Evolutionary conservation across 2,329 filamentous ascomycete species (phyloP).

Genomic region (Pseudogymnoascus sp.): DNA sequence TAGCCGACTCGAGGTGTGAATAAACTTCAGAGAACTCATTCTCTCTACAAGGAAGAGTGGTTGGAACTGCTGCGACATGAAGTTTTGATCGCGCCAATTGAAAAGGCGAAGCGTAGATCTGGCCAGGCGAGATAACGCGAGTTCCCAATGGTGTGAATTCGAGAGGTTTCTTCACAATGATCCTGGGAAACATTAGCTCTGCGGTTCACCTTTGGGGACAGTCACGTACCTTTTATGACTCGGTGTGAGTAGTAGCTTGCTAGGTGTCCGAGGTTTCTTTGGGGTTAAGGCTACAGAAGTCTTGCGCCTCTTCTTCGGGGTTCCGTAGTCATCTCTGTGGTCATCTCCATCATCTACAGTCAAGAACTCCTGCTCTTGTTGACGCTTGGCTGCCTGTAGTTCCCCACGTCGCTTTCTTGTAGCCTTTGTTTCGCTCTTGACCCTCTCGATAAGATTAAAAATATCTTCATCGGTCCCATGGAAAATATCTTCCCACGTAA

Average conservation of each 20-base stretch:
- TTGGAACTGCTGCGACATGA: constrained; percentile 88
- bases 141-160: constrained; percentile 96
- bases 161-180: constrained; percentile 76
- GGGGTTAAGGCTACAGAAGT: constrained; percentile 33
- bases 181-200: constrained; percentile 30
- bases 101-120: constrained; percentile 77
- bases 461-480: constrained; percentile 28
- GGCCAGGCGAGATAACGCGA: constrained; percentile 67
- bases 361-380: constrained; percentile 31
- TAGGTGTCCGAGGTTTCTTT: constrained; percentile 33
- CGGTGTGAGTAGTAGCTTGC: constrained; percentile 46
- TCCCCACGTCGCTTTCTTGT: constrained; percentile 40
- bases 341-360: constrained; percentile 28
- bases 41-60: constrained; percentile 83
- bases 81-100: constrained; percentile 81
- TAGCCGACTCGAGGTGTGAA: constrained; percentile 86
- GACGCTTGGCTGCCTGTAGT: constrained; percentile 18
- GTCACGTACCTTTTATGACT: constrained; percentile 50
- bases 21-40: constrained; percentile 89
- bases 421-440: constrained; percentile 66
- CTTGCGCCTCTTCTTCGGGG: constrained; percentile 52
- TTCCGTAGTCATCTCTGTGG: constrained; percentile 33
- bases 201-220: background rate
- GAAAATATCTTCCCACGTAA: constrained; percentile 84
- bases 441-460: constrained; percentile 24